Evolutionary conservation across 75 land plant species (phyloP), one percentile per base, ranked within the genome.

Genomic region (Cupressus sempervirens): DNA sequence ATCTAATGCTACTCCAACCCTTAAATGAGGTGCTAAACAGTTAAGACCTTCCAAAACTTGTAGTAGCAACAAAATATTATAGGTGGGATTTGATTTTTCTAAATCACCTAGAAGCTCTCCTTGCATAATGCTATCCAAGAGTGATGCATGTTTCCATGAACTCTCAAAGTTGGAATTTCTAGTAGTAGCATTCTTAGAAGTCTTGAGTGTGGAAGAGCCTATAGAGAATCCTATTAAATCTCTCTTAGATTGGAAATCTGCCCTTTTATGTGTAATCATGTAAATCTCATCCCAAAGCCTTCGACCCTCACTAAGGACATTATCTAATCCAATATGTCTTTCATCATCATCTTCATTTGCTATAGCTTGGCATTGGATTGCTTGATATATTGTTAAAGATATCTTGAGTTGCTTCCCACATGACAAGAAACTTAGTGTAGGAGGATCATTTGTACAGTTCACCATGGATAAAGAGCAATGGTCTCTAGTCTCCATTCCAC

Each of bases 291-390:
- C 88, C 99, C 94, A 96, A 32, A 96, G 81, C 86, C 98, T 88
- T 85, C 92, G 91, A 43, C 96, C 96, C 87, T 93, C 92, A 85
- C 92, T 89, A 23, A 93, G 85, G 29, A 90, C 84, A 81, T 88
- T 81, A 68, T 94, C 96, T 86, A 92, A 85, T 12, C 95, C 93
- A 84, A 83, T 84, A 84, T 84, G 93, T 76, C 92, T 88, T 80
- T 93, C 95, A 82, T 97, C 99, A 82, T 96, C 96, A 84, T 97
- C 96, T 54, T 93, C 99, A 89, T 97, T 95, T 36, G 92, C 76
- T 23, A 91, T 89, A 75, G 94, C 91, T 84, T 94, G 98, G 13
- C 95, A 90, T 54, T 96, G 98, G 45, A 98, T 86, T 16, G 98
- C 99, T 84, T 98, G 98, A 85, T 94, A 98, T 40, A 98, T 94